Conservation (phyloP, 371 early-diverging fungal species). For the Mycotypha africana region DNA sequence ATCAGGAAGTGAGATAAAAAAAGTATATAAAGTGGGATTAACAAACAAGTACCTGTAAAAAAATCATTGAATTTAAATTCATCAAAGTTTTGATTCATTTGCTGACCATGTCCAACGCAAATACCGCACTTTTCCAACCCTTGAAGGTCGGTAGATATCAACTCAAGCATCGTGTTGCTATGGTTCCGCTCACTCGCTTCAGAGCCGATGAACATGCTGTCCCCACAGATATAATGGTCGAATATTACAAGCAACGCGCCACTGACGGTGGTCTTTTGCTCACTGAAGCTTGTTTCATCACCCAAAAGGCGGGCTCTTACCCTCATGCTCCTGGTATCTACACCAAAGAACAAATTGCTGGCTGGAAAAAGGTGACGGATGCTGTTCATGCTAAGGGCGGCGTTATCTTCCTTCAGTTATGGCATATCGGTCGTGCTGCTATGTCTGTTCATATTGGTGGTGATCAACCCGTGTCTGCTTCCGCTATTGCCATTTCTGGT, state of each 20-base stretch:
- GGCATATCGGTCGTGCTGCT: slow-evolving; percentile 38
- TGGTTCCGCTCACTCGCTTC: slow-evolving; percentile 50
- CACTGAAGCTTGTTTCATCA: slow-evolving; percentile 48
- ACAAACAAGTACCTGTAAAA: no score
- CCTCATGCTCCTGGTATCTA: slow-evolving; percentile 40
- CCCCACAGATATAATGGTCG: slow-evolving; percentile 36
- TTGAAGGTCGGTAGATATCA: slow-evolving; percentile 18
- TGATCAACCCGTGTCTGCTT: slow-evolving; percentile 8
- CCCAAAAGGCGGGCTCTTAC: slow-evolving; percentile 26
- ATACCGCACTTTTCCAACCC: slow-evolving; percentile 9
- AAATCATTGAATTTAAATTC: no score
- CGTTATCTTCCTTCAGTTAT: slow-evolving; percentile 53
- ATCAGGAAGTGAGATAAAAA: no score
- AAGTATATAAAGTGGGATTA: no score
- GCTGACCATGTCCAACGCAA: background rate
- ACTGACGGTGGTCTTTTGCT: slow-evolving; percentile 51
- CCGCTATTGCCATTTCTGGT: slow-evolving; percentile 8
- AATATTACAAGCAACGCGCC: slow-evolving; percentile 58
- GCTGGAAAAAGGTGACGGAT: slow-evolving; percentile 51
- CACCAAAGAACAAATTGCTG: slow-evolving; percentile 34
- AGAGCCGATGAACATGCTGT: slow-evolving; percentile 29
- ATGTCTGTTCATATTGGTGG: background rate
- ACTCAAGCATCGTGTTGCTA: slow-evolving; percentile 46
- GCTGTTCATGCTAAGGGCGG: slow-evolving; percentile 55
- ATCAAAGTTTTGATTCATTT: no score